Evolutionary conservation across 2,329 filamentous ascomycete genomes (phyloP).

Genomic region (Verticillium nonalfalfae): DNA sequence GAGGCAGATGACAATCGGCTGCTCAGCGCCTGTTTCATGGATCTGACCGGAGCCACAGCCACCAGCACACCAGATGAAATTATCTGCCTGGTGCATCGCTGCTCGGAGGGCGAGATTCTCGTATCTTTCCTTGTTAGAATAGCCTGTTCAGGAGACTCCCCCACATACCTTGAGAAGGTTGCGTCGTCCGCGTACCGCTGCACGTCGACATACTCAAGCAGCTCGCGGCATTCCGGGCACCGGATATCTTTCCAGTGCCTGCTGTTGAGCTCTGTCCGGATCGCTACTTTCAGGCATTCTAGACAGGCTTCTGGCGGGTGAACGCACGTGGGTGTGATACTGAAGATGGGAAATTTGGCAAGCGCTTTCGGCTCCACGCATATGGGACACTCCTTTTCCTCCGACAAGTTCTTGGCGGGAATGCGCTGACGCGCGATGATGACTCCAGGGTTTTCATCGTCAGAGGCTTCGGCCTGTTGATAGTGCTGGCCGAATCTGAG

Average conservation of each 20-base stretch:
- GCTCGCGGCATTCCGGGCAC: constrained; percentile 44
- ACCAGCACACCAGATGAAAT: constrained; percentile 48
- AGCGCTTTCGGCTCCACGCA: constrained; percentile 24
- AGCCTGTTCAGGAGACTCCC: not conserved
- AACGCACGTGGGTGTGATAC: constrained; percentile 14
- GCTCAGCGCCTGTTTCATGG: constrained; percentile 30
- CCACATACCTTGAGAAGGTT: constrained; percentile 26
- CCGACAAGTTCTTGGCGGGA: constrained; percentile 13
- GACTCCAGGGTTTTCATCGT: constrained; percentile 14
- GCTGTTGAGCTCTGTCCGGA: constrained; percentile 23
- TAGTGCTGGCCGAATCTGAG: constrained; percentile 27
- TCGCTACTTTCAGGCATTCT: constrained; percentile 25
- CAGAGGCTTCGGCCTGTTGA: constrained; percentile 13
- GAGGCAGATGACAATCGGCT: constrained; percentile 34
- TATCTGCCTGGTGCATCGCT: constrained; percentile 32
- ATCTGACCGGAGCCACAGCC: constrained; percentile 46
- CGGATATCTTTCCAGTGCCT: constrained; percentile 37
- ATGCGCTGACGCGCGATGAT: constrained; percentile 23
- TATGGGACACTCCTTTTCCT: constrained; percentile 25
- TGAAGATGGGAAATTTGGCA: constrained; percentile 22
- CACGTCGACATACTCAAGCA: constrained; percentile 37
- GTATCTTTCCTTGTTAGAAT: constrained; percentile 17
- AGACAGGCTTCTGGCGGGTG: constrained; percentile 24
- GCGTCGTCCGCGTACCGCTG: constrained; percentile 33
- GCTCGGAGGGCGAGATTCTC: constrained; percentile 34